These are phyloP conservation scores for Leccinum rimulosum DNA, from an alignment of 768 basidiomycete genomes.

Conservation along the genomic window DNA sequence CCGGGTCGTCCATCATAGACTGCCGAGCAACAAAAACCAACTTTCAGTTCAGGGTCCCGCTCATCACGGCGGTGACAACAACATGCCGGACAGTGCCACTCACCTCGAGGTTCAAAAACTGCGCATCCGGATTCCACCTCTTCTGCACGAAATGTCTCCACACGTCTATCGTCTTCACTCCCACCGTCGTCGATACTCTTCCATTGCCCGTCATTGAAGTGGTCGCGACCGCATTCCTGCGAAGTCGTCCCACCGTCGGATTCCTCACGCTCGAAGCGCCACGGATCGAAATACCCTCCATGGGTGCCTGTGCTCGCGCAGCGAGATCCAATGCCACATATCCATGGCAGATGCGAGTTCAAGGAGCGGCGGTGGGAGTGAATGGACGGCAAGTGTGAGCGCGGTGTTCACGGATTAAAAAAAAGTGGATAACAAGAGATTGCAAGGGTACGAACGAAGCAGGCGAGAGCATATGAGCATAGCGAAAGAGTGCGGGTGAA, in stretches of 20 bases:
- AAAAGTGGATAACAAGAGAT: neutral
- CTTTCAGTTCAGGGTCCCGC: neutral
- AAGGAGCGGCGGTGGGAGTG: conserved; percentile 26
- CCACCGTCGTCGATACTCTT: conserved; percentile 20
- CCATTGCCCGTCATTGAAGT: conserved; percentile 11
- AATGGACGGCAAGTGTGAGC: conserved; percentile 38
- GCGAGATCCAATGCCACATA: conserved; percentile 36
- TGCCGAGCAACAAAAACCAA: conserved; percentile 30
- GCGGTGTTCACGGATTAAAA: conserved; percentile 26
- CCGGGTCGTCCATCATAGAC: conserved; percentile 77
- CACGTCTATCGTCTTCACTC: conserved; percentile 51
- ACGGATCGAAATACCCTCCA: conserved; percentile 60
- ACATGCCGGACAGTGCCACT: conserved; percentile 26
- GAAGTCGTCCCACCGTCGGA: conserved; percentile 48
- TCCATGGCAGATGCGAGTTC: conserved; percentile 20
- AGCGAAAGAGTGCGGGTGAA: conserved; percentile 9
- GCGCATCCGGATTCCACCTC: conserved; percentile 66
- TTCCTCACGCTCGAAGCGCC: conserved; percentile 53
- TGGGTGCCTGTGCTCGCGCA: conserved; percentile 39
- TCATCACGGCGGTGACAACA: neutral
- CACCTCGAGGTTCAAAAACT: conserved; percentile 82
- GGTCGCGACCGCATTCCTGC: conserved; percentile 54
- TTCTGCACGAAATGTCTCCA: conserved; percentile 74
- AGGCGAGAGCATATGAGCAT: conserved; percentile 8
- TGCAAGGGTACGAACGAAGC: conserved; percentile 11